Conservation (phyloP, 495 filamentous ascomycete genomes). For the Paragyromitra xinjiangensis region DNA sequence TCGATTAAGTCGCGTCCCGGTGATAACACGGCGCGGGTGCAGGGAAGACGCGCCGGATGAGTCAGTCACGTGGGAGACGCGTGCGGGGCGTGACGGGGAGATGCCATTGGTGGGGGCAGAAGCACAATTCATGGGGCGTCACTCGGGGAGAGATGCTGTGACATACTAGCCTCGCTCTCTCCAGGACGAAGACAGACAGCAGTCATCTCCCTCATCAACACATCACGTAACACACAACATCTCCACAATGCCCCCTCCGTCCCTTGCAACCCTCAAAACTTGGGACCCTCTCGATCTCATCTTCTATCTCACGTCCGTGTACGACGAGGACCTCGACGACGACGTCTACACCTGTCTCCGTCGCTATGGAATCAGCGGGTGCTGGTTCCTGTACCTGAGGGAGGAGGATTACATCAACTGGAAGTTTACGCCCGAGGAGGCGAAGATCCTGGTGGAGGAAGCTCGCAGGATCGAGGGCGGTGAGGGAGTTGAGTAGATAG, state of each 20-base stretch:
- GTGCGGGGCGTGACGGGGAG: neutral
- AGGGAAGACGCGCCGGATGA: constrained; percentile 13
- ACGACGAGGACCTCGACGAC: neutral
- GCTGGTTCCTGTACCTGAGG: constrained; percentile 15
- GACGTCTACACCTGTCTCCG: constrained; percentile 5
- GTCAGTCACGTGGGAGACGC: constrained; percentile 3
- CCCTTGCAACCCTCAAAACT: neutral
- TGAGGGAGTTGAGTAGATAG: neutral
- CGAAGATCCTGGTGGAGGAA: constrained; percentile 3
- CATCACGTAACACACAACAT: neutral
- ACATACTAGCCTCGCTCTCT: neutral
- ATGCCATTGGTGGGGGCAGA: neutral
- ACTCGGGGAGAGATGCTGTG: neutral
- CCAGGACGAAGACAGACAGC: too few relatives aligned
- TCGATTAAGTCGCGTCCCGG: neutral
- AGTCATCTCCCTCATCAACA: neutral
- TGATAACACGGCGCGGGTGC: neutral
- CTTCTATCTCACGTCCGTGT: constrained; percentile 3
- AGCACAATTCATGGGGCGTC: neutral
- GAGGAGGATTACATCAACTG: constrained; percentile 9
- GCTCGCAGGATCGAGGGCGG: neutral
- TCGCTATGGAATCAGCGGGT: neutral
- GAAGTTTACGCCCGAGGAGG: neutral
- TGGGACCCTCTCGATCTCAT: constrained; percentile 9
- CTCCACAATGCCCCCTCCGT: neutral